phyloP scores from a whole-genome alignment of 148 eudicot genomes.

The Suaeda aralocaspica region DNA sequence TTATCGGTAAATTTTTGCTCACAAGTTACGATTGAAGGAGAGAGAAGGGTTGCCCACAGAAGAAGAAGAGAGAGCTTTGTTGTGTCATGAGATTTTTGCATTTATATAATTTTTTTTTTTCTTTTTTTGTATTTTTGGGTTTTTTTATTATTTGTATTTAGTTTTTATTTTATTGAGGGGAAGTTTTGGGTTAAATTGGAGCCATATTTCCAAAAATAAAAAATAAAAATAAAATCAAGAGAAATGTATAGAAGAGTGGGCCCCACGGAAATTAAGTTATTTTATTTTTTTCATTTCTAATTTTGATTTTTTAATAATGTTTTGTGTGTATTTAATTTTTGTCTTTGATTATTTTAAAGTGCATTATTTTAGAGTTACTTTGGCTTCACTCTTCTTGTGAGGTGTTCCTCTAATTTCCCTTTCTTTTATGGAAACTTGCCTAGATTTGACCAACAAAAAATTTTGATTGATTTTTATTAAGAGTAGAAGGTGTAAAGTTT shows the following conservation, averaged over 20 bases:
- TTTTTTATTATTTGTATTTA: background rate
- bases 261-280: conserved; percentile 19
- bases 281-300: background rate
- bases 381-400: conserved; percentile 11
- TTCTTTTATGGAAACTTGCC: background rate
- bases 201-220: conserved; percentile 19
- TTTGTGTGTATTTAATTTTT: background rate
- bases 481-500: too few species aligned
- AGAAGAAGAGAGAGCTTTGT: conserved; percentile 17
- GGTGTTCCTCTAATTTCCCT: background rate
- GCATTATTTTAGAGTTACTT: conserved; percentile 2
- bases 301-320: background rate
- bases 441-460: background rate
- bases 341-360: background rate
- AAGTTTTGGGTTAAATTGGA: conserved; percentile 2
- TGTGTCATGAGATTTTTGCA: conserved; percentile 19
- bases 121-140: background rate
- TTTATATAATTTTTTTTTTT: background rate
- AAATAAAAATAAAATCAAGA: conserved; percentile 5
- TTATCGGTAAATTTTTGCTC: conserved; percentile 23
- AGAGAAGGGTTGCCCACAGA: conserved; percentile 29
- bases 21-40: conserved; percentile 31
- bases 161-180: background rate
- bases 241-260: conserved; percentile 17
- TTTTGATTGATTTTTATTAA: too few species aligned